These are phyloP conservation scores for Pleurotus tuber-regium DNA, from an alignment of 768 basidiomycete species.

Conservation along the genomic window DNA sequence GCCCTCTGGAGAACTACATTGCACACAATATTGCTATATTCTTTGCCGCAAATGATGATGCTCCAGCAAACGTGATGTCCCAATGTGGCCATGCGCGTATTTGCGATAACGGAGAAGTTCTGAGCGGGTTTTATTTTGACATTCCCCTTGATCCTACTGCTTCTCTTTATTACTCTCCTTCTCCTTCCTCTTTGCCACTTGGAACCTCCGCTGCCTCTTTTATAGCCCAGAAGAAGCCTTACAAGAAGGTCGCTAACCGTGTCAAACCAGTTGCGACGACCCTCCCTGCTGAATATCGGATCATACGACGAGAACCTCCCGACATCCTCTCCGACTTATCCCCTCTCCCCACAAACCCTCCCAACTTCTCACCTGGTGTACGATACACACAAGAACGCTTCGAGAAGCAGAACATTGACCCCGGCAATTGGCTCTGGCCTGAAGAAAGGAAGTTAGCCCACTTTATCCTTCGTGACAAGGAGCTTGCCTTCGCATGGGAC, in stretches of 20 bases:
- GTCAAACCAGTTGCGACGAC: constrained; percentile 16
- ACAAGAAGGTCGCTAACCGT: constrained; percentile 10
- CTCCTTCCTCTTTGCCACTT: too few relatives aligned
- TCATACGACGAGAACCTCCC: constrained; percentile 17
- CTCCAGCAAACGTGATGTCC: too few relatives aligned
- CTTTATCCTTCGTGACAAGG: constrained; percentile 20
- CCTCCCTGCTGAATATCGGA: constrained; percentile 19
- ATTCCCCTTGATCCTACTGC: too few relatives aligned
- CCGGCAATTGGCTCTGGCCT: constrained; percentile 19
- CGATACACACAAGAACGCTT: constrained; percentile 20
- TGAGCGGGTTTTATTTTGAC: too few relatives aligned
- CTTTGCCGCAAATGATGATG: too few relatives aligned
- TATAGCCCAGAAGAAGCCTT: constrained; percentile 4
- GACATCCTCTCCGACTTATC: constrained; percentile 21
- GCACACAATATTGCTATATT: too few relatives aligned
- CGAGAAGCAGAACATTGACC: constrained; percentile 19
- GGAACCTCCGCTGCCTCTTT: too few relatives aligned
- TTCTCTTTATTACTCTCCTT: too few relatives aligned
- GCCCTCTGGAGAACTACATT: too few relatives aligned
- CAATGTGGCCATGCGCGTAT: too few relatives aligned
- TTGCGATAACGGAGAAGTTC: too few relatives aligned
- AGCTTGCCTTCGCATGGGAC: constrained; percentile 28
- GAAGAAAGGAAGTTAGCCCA: constrained; percentile 24
- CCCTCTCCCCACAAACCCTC: constrained; percentile 16
- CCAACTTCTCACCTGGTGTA: constrained; percentile 17